Evolutionary conservation across 2,329 filamentous ascomycete species (phyloP), one percentile per base, ranked within the genome.

Genomic region (Stromatinia cepivora): DNA sequence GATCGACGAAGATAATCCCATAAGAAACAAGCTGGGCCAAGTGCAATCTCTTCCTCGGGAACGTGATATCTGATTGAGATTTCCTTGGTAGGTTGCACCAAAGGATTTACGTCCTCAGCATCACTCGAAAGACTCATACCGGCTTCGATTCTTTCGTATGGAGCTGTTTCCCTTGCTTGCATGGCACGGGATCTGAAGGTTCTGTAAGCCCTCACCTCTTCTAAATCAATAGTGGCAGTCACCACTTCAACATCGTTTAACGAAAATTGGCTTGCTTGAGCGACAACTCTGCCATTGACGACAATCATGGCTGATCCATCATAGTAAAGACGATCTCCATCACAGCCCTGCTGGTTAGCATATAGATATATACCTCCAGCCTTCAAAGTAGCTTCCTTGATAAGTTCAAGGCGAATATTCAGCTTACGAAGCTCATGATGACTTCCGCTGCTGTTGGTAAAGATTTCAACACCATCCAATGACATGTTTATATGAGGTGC

Each of bases 351-450:
- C 73, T 88, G 86, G 70, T 91, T 91, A 1, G 87, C 82, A 77
- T 90, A 91, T 0, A 84, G 78, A 73, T 89, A 88, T 13, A 88
- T 80, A 34, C 87, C 87, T 5, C 87, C 87, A 31, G 81, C 82
- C 75, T 89, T 90, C 10, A 84, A 81, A 0, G 90, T 92, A 0
- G 88, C 88, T 73, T 91, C 85, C 1, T 82, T 81, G 67, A 93
- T 92, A 7, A 93, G 80, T 7, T 87, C 84, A 39, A 93, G 80
- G 2, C 89, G 81, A 0, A 82, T 86, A 69, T 89, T 81, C 0
- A 93, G 84, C 77, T 93, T 93, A 25, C 88, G 82, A 11, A 92
- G 79, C 73, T 88, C 85, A 75, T 88, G 87, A 77, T 94, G 92
- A 17, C 84, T 88, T 9, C 88, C 91, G 66, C 84, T 88, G 4